A percentile compares a stretch with the other conserved stretches of the same genome.
These are phyloP conservation scores for Chlorophyllum brunneum DNA, from an alignment of 768 basidiomycete species.

Conservation along the genomic window DNA sequence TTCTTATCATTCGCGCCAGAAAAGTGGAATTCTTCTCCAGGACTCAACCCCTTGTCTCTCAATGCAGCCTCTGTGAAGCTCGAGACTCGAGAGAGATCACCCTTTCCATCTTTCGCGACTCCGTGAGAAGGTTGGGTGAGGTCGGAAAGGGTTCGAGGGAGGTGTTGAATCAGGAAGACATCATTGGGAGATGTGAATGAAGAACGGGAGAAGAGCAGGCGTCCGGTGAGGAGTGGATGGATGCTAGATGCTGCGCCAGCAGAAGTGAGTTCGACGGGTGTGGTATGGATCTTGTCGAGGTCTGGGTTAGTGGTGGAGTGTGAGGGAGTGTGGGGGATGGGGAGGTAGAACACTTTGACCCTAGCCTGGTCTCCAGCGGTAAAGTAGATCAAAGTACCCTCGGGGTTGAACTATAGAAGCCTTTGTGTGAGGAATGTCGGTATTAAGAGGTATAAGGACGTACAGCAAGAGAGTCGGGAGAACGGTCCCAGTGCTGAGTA, in stretches of 20 bases:
- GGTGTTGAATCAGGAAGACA: conserved; percentile 56
- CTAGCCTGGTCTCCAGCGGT: conserved; percentile 77
- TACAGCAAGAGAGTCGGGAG: conserved; percentile 59
- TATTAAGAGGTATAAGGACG: conserved; percentile 19
- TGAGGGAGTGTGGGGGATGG: conserved; percentile 59
- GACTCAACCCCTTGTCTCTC: conserved; percentile 50
- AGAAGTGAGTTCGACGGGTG: conserved; percentile 58
- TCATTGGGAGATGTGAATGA: conserved; percentile 81
- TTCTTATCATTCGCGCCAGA: conserved; percentile 69
- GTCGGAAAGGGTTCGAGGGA: conserved; percentile 20
- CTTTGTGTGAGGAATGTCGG: conserved; percentile 1
- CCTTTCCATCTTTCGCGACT: not conserved
- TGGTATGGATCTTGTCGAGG: conserved; percentile 41
- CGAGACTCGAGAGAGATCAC: conserved; percentile 52
- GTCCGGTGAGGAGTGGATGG: conserved; percentile 53
- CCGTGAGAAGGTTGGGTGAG: not conserved
- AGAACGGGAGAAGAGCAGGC: conserved; percentile 68
- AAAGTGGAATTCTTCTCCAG: conserved; percentile 87
- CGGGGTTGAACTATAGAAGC: conserved; percentile 62
- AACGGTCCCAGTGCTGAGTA: conserved; percentile 85
- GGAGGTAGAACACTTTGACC: conserved; percentile 68
- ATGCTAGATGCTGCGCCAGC: conserved; percentile 56
- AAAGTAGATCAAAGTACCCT: conserved; percentile 65
- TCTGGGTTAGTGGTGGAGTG: conserved; percentile 50
- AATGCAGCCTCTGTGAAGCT: conserved; percentile 55